Evolutionary conservation across 106 monocot species (phyloP).

Genomic region (Acorus gramineus): DNA sequence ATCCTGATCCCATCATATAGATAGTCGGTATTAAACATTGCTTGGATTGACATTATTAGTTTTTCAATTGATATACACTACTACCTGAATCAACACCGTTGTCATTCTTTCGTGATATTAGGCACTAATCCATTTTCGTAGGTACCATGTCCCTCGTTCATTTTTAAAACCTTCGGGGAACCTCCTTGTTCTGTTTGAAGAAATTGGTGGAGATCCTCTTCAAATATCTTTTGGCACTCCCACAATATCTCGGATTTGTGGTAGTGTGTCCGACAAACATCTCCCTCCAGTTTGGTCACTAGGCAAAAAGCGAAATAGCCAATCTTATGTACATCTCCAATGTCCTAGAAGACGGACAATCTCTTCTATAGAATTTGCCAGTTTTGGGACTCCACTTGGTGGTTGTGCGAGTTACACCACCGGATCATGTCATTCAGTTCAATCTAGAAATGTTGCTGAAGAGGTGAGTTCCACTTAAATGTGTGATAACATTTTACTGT

Average conservation of each 20-base stretch:
- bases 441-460: slow-evolving; percentile 30
- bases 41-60: too few species aligned
- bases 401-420: slow-evolving; percentile 24
- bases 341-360: slow-evolving; percentile 38
- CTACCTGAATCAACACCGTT: too few species aligned
- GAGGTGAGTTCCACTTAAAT: slow-evolving; percentile 23
- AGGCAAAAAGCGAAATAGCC: neutral
- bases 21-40: too few species aligned
- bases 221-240: slow-evolving; percentile 46
- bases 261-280: slow-evolving; percentile 17
- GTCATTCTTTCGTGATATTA: neutral
- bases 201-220: slow-evolving; percentile 69
- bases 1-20: too few species aligned
- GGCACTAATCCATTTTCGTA: slow-evolving; percentile 4
- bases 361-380: slow-evolving; percentile 57
- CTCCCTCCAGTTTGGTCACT: slow-evolving; percentile 5
- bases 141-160: slow-evolving; percentile 76
- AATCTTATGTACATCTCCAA: slow-evolving; percentile 14
- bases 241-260: slow-evolving; percentile 28
- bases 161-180: slow-evolving; percentile 56
- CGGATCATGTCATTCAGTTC: slow-evolving; percentile 42
- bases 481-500: neutral
- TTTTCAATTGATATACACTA: too few species aligned
- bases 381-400: slow-evolving; percentile 53
- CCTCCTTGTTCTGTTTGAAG: slow-evolving; percentile 77